These are phyloP conservation scores for Gymnopilus junonius DNA, from an alignment of 768 basidiomycete species.

Conservation along the genomic window DNA sequence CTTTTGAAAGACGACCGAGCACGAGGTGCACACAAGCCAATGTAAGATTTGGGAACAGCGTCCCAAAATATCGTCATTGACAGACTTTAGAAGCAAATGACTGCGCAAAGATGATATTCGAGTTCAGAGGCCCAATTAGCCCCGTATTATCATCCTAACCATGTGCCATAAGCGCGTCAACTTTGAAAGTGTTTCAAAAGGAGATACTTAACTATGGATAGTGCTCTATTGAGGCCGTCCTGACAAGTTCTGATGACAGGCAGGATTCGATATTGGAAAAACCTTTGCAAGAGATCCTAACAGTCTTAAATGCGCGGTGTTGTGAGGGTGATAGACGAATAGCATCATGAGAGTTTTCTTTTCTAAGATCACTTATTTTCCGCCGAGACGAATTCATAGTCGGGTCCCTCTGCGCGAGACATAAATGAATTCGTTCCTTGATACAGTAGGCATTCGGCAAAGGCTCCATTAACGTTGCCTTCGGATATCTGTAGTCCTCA, in stretches of 20 bases:
- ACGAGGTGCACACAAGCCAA: conserved; percentile 9
- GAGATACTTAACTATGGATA: conserved; percentile 19
- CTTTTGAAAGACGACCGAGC: conserved; percentile 8
- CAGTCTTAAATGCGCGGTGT: conserved; percentile 16
- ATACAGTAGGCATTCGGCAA: conserved; percentile 3
- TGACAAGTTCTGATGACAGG: conserved; percentile 21
- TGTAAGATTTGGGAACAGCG: conserved; percentile 11
- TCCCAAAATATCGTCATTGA: conserved; percentile 18
- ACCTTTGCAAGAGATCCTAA: conserved; percentile 8
- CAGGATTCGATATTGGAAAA: conserved; percentile 14
- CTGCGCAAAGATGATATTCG: conserved; percentile 25
- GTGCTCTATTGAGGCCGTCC: conserved; percentile 20
- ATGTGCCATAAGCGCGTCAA: conserved; percentile 25
- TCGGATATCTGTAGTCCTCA: background rate
- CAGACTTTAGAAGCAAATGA: conserved; percentile 4
- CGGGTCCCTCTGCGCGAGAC: background rate
- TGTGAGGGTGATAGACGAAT: conserved; percentile 15
- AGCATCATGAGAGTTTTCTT: conserved; percentile 12
- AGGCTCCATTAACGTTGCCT: conserved; percentile 10
- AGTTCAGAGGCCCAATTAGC: conserved; percentile 19
- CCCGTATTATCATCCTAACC: conserved; percentile 14
- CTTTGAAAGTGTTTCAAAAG: conserved; percentile 21
- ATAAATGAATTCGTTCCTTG: conserved; percentile 20
- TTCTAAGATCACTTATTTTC: conserved; percentile 16
- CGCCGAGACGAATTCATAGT: conserved; percentile 13